phyloP scores from a whole-genome alignment of 495 filamentous ascomycete species.

The Neurospora sp. region DNA sequence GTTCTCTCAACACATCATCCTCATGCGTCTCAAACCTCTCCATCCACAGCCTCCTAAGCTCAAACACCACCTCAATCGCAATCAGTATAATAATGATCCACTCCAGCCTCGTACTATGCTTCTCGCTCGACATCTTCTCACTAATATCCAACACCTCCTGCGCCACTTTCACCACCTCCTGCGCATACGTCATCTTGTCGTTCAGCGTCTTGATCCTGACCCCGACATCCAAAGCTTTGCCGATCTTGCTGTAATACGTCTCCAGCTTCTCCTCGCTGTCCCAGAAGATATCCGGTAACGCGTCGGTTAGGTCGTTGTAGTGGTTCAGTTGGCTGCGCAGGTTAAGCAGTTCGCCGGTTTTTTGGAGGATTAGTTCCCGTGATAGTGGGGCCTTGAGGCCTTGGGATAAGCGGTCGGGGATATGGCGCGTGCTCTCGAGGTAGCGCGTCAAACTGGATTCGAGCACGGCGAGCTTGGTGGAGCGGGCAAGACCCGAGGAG shows the following conservation, averaged over 20 bases:
- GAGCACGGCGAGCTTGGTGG: conserved; percentile 91
- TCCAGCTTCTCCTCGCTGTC: conserved; percentile 83
- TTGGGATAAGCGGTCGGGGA: conserved; percentile 59
- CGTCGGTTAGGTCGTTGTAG: conserved; percentile 93
- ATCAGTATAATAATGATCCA: conserved; percentile 97
- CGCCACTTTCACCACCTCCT: conserved; percentile 85
- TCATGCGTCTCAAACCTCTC: conserved; percentile 22
- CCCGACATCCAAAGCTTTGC: conserved; percentile 81
- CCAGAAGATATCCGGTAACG: conserved; percentile 94
- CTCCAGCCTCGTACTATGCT: conserved; percentile 76
- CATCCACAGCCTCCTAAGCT: conserved; percentile 39
- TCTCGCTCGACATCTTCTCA: conserved; percentile 81
- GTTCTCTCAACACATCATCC: conserved; percentile 15
- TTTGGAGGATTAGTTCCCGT: conserved; percentile 55
- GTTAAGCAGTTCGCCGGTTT: conserved; percentile 86
- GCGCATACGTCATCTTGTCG: conserved; percentile 95
- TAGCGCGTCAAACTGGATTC: conserved; percentile 75
- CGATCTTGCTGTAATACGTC: conserved; percentile 89
- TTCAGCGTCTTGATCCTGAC: conserved; percentile 86
- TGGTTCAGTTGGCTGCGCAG: conserved; percentile 90
- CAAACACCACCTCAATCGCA: conserved; percentile 73
- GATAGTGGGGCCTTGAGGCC: conserved; percentile 19
- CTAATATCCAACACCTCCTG: conserved; percentile 88
- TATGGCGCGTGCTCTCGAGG: conserved; percentile 69
- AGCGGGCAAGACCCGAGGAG: conserved; percentile 85